Base-by-base conservation (phyloP, 108 stramenopile species). In the Thalassiosira profunda region DNA sequence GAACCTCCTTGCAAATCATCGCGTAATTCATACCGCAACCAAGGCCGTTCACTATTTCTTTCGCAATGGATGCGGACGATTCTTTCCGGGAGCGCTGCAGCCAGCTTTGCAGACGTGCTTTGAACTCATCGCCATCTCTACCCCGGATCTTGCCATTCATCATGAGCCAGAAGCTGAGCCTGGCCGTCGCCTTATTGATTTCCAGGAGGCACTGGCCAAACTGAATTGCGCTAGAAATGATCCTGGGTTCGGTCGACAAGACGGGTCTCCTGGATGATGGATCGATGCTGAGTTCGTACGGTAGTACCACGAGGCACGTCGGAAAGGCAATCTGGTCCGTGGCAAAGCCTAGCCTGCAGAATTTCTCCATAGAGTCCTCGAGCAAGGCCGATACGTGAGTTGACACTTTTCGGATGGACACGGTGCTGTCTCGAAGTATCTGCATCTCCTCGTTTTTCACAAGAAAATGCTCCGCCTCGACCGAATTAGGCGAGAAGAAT, bases 131-230 rank as follows among this genome's bases (percentile, higher is more conserved):
- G 21, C 69, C 54, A 20, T 43, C 42, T 21, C 23, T 23, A 7
- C 48, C 44, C 55, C 53, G 18, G 30, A 76, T 63, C 44, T 68
- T 76, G 11, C 17, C 60, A 41, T 67, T 75, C 74, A 80, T 64
- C 61, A 17, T 76, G 3, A 80, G 68, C 74, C 74, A 80, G 58
- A 80, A 80, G 63, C 69, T 58, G n/a, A 80, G 42, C 2, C 62
- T 48, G 17, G 79, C 73, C 24, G 79, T 80, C 9, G 69, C 61
- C 42, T 40, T 58, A 42, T 80, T 80, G 20, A 80, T 80, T 40
- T 63, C 69, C 6, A 80, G 42, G 4, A 80, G 35, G 48, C 62
- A 73, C 34, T 53, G 28, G 3, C 79, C 79, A 41, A 76, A 51
- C 31, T 18, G 40, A 31, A 42, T 74, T 12, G 58, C 69, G 26